phyloP scores from a whole-genome alignment of 202 grass and related monocot genomes.

The Hordeum pubiflorum region DNA sequence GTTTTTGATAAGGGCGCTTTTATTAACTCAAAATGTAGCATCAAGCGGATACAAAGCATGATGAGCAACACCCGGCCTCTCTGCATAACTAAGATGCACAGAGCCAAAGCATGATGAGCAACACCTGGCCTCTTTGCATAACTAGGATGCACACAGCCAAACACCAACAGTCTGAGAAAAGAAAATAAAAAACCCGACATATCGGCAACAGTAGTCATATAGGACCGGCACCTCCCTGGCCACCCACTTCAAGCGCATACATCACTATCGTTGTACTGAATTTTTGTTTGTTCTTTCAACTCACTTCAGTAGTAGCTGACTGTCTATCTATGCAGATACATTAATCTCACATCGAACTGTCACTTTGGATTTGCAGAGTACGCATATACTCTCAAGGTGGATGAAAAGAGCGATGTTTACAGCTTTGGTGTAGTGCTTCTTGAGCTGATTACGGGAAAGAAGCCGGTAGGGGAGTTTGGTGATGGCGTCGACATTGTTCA shows the following conservation, averaged over 20 bases:
- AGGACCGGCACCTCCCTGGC: too few species aligned
- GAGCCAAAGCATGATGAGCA: too few species aligned
- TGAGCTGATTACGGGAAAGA: conserved; percentile 71
- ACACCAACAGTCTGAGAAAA: too few species aligned
- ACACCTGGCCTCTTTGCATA: too few species aligned
- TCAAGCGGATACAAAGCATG: too few species aligned
- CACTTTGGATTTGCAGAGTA: conserved; percentile 56
- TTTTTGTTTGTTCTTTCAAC: background rate
- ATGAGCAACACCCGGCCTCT: too few species aligned
- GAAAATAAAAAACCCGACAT: too few species aligned
- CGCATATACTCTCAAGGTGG: conserved; percentile 94
- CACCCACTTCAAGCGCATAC: background rate
- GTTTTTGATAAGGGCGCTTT: too few species aligned
- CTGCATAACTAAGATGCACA: too few species aligned
- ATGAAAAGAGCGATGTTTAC: conserved; percentile 96
- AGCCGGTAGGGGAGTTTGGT: conserved; percentile 90
- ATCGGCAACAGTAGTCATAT: too few species aligned
- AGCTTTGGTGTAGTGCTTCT: conserved; percentile 94
- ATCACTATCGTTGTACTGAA: background rate
- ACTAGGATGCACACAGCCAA: too few species aligned
- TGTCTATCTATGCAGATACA: background rate
- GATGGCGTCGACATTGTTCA: conserved; percentile 96
- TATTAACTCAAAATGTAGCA: too few species aligned
- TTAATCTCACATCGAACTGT: background rate
- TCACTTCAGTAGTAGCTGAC: background rate